These are phyloP conservation scores for Plicaturopsis crispa DNA, from an alignment of 768 basidiomycete genomes.

Conservation along the genomic window DNA sequence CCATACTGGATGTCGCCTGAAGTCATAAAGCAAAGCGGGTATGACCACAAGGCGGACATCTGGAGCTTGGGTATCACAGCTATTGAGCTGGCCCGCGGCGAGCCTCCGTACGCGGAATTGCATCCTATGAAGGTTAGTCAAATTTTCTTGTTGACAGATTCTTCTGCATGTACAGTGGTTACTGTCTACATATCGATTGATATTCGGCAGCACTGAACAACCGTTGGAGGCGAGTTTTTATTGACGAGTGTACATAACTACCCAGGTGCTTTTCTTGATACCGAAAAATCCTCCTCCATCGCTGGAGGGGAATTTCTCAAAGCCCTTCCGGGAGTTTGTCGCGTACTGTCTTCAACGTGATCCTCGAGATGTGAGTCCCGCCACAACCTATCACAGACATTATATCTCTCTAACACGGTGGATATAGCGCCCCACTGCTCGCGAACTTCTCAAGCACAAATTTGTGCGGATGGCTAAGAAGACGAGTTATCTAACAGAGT, in stretches of 20 bases:
- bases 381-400: constrained; percentile 2
- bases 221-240: no score
- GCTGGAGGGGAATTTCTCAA: constrained; percentile 86
- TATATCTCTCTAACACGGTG: constrained; percentile 12
- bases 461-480: constrained; percentile 95
- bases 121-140: constrained; percentile 94
- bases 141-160: background rate
- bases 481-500: constrained; percentile 87
- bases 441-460: constrained; percentile 92
- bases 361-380: constrained; percentile 69
- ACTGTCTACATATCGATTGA: background rate
- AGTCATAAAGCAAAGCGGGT: constrained; percentile 98
- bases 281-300: constrained; percentile 95
- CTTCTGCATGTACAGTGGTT: constrained; percentile 1
- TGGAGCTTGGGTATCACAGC: constrained; percentile 98
- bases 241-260: no score
- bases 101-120: constrained; percentile 95
- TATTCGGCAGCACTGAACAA: no score
- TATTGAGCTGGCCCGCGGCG: constrained; percentile 95
- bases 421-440: constrained; percentile 83
- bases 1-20: constrained; percentile 99
- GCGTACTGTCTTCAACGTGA: constrained; percentile 89
- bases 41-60: constrained; percentile 98
- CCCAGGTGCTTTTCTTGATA: constrained; percentile 91
- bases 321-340: constrained; percentile 92